These are phyloP conservation scores for Diaporthe sp. DNA, from an alignment of 2,329 filamentous ascomycete species.

Conservation along the genomic window DNA sequence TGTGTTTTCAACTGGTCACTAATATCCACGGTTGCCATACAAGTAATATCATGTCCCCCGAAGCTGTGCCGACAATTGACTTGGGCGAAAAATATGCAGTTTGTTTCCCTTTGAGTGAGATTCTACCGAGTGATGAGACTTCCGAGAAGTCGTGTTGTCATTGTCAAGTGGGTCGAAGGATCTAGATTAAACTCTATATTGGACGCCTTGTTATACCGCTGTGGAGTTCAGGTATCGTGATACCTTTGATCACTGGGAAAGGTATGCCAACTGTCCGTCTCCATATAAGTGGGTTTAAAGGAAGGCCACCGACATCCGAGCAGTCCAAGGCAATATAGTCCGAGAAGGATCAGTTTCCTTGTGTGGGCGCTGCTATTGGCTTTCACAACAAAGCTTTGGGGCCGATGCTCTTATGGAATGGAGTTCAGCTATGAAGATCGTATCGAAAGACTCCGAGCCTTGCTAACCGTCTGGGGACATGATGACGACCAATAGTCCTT, in stretches of 20 bases:
- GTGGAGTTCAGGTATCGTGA: too few species aligned
- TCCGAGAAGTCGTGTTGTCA: neutral
- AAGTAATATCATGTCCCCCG: neutral
- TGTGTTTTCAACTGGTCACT: neutral
- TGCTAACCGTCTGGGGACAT: neutral
- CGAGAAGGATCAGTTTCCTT: slow-evolving; percentile 13
- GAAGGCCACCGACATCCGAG: slow-evolving; percentile 16
- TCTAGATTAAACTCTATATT: neutral
- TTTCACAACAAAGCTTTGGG: neutral
- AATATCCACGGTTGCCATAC: too few species aligned
- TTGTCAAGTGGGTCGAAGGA: neutral
- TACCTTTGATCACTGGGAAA: neutral
- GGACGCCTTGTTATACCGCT: neutral
- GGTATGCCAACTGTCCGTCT: neutral
- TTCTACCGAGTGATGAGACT: neutral
- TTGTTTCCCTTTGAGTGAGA: neutral
- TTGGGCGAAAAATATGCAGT: neutral
- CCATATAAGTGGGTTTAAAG: neutral
- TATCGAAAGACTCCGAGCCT: neutral
- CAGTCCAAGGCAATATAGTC: neutral
- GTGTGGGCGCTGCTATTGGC: neutral
- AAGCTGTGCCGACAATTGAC: too few species aligned
- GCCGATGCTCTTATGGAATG: too few species aligned
- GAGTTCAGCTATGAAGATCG: slow-evolving; percentile 15
- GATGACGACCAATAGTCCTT: neutral